phyloP scores from a whole-genome alignment of 805 yeast genomes.

The Saccharomycopsis fibuligera region DNA sequence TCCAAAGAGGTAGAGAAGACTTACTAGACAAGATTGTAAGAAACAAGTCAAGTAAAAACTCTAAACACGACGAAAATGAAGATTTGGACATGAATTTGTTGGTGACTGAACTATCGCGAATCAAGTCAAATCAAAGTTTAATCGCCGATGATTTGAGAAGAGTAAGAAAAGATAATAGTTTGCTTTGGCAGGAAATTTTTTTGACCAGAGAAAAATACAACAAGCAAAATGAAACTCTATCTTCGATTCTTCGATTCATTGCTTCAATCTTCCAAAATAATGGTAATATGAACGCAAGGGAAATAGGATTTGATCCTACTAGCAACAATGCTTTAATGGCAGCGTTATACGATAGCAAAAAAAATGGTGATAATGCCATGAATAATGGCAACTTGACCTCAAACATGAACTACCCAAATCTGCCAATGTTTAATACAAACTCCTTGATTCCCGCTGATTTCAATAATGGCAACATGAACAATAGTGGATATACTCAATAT shows the following conservation, averaged over 20 bases:
- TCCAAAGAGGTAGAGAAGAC: constrained; percentile 73
- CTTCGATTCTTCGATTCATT: constrained; percentile 78
- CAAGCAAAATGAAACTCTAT: constrained; percentile 81
- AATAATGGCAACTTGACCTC: neutral
- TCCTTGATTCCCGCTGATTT: neutral
- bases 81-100: constrained; percentile 45
- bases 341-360: constrained; percentile 12
- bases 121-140: constrained; percentile 71
- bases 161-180: constrained; percentile 78
- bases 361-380: neutral
- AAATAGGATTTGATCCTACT: constrained; percentile 14
- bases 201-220: constrained; percentile 79
- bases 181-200: constrained; percentile 86
- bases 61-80: constrained; percentile 14
- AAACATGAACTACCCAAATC: constrained; percentile 4
- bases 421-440: neutral
- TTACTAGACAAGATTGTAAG: constrained; percentile 79
- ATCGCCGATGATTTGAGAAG: constrained; percentile 81
- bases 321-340: constrained; percentile 4
- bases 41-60: constrained; percentile 30
- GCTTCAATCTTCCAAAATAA: constrained; percentile 48
- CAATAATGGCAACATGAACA: neutral
- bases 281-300: constrained; percentile 9
- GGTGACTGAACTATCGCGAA: constrained; percentile 63
- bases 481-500: neutral